These are phyloP conservation scores for Magnolia sinica DNA, from an alignment of 164 flowering plant species.

Conservation along the genomic window DNA sequence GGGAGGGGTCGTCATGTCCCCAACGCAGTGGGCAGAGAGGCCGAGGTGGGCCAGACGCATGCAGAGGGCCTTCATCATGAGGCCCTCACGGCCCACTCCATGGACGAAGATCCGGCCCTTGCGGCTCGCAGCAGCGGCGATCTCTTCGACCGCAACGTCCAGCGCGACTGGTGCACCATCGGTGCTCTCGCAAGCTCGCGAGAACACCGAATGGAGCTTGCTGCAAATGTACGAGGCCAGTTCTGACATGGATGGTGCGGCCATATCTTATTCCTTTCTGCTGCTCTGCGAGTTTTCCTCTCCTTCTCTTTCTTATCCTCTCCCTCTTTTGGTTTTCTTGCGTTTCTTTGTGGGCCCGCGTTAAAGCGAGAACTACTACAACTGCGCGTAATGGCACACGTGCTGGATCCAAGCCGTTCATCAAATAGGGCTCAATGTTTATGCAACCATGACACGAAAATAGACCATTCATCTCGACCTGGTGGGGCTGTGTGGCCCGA, in stretches of 20 bases:
- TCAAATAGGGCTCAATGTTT: too few species aligned
- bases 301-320: not conserved
- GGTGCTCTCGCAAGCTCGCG: conserved; percentile 25
- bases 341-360: too few species aligned
- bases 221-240: conserved; percentile 68
- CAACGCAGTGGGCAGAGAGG: conserved; percentile 69
- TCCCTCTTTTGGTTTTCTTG: not conserved
- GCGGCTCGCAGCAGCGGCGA: conserved; percentile 36
- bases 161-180: conserved; percentile 30
- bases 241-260: conserved; percentile 20
- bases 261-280: conserved; percentile 16
- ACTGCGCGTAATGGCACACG: too few species aligned
- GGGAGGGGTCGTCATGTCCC: conserved; percentile 89
- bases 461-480: too few species aligned
- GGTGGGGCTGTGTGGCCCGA: too few species aligned
- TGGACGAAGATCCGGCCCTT: conserved; percentile 62
- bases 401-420: too few species aligned
- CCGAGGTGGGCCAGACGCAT: conserved; percentile 91
- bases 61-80: conserved; percentile 80
- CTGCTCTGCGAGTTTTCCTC: not conserved
- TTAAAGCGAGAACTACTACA: too few species aligned
- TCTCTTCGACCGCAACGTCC: conserved; percentile 44
- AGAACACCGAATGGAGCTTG: conserved; percentile 62
- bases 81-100: conserved; percentile 95
- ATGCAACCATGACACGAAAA: too few species aligned